Base-by-base conservation (phyloP, 257 asterid species). In the Solanum etuberosum region DNA sequence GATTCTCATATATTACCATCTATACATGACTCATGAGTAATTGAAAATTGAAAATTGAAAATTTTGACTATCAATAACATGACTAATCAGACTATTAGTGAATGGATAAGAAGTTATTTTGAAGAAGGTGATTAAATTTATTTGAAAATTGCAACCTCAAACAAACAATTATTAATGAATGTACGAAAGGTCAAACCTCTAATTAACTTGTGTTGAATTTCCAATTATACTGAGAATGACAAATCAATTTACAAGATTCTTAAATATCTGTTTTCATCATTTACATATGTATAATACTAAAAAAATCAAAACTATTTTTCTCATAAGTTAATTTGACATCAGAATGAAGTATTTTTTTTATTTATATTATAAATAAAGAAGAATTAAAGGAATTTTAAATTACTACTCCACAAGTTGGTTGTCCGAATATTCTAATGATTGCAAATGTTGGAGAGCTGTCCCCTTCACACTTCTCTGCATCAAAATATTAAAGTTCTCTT, bases 381-480 rank as follows among this genome's bases (percentile, higher is more conserved):
- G 11, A 29, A 71, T 34, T 32, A 71, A 71, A 61, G 25, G 14
- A 23, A 70, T 8, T 61, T 61, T 70, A 31, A 31, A 31, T 70
- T 65, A 12, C 35, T 21, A 57, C 13, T 59, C 5, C 68, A 25
- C 65, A 27, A 27, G 84, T 18, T 9, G 40, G 5, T 51, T 29
- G 38, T 46, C 6, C 27, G 42, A 9, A 80, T 48, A 23, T 78
- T 85, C 92, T 90, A 91, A 92, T 92, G 91, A 92, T 92, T 92
- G 90, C 91, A 86, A 86, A 48, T 91, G 93, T 90, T 90, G 93
- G 92, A 85, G 90, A 86, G 71, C 86, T 90, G 92, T 89, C 92
- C 90, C 92, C 91, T 88, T 88, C 89, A 54, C 20, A 48, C 38
- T 48, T 40, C 29, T 43, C 77, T 54, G 1, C 23, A 40, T 23